Evolutionary conservation across 2,329 filamentous ascomycete genomes (phyloP), one percentile per base, ranked within the genome.

Genomic region (Dissoconium aciculare): DNA sequence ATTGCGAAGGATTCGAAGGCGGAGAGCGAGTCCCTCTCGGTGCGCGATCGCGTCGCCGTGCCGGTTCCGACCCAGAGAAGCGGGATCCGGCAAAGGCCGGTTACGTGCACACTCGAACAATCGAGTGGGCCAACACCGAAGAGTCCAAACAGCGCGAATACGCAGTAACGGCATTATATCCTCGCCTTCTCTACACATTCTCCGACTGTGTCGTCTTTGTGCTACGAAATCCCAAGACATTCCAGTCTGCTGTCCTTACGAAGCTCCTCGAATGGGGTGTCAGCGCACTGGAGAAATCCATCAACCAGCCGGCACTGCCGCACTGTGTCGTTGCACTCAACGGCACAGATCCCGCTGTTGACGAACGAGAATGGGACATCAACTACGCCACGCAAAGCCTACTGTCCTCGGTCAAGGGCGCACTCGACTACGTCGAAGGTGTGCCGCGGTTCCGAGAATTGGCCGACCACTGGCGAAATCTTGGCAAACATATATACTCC

Each of bases 221-320:
- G 4, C 47, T 57, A 4, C 44, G 50, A 11, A 58, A 59, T 27
- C 42, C 54, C 6, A 55, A 49, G 33, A 54, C 54, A 11, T 53
- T 53, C 30, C 49, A 50, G 30, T 53, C 50, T 11, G 45, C 49
- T 8, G 50, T 52, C 0, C 39, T 53, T 19, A 47, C 42, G 5
- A 53, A 52, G 36, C 49, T 70, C 4, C 43, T 69, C 9, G 52
- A 58, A 23, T 70, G 66, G 66, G 66, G 64, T 10, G 55, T 56
- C 3, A 58, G 63, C 9, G 60, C 62, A 1, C 50, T 69, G 5
- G 65, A 69, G 37, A 66, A 59, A 35, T 66, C 65, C 1, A 56
- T 63, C 26, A 70, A 70, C 35, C 67, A 71, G 38, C 66, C 67
- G 0, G 57, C 62, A 2, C 54, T 71, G 3, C 66, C 67, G 3